Evolutionary conservation across 768 basidiomycete genomes (phyloP), one percentile per base, ranked within the genome.

Genomic region (Amanita pseudoporphyria): DNA sequence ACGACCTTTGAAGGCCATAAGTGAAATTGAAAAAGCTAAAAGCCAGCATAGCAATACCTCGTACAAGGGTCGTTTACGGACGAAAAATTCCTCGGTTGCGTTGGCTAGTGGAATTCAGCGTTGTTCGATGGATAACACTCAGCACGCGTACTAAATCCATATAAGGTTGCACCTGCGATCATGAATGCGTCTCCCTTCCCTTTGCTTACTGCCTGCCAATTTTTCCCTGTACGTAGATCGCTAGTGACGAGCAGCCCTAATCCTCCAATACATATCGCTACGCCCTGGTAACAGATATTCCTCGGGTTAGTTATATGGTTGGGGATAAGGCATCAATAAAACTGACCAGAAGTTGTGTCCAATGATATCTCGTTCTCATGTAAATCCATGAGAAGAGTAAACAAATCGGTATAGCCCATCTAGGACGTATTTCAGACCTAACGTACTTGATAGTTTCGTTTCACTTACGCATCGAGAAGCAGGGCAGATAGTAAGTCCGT

Each of bases 401-500:
- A 63, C 90, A 92, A 12, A 87, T 77, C 18, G 90, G 90, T 58
- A 90, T 93, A 1, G 90, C 90, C 89, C 88, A 91, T 47, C 84
- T 87, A 28, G 33, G n/a, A 36, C 7, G 16, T n/a, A 24, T 18
- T 35, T 13, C 19, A 16, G 32, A 13, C 9, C 35, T 24, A 5
- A 13, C 1, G 5, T 14, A 16, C n/a, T 24, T 16, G 21, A 37
- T 16, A 14, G 32, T 13, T 21, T 32, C 21, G 26, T 31, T 59
- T 65, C 79, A 52, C 45, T 5, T 62, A 87, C 79, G 89, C 86
- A 59, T 92, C 88, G 43, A 93, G 81, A 18, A 93, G 76, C 87
- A 91, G 90, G 63, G 86, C 89, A 1, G 90, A 92, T 41, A 93
- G 68, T 3, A 93, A 67, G 56, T 87, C 88, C 30, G 90, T 92